Evolutionary conservation across 495 filamentous ascomycete species (phyloP), one percentile per base, ranked within the genome.

Genomic region (Neurospora africana): DNA sequence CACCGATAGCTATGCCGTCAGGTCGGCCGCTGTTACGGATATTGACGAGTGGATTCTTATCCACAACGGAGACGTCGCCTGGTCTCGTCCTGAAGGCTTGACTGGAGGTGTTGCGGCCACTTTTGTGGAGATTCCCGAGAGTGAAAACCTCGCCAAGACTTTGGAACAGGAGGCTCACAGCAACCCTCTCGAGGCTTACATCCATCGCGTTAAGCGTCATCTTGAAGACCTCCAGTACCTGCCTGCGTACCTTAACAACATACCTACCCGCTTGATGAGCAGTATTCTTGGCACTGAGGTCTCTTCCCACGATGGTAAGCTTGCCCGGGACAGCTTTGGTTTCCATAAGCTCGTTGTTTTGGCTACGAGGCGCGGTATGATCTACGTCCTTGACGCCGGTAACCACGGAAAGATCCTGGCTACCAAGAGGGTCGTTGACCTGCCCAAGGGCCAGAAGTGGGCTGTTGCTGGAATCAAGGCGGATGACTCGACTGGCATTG

Each of bases 151-250:
- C 53, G 94, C 88, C 2, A 89, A 91, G 76, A 89, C 94, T 43
- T 84, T 99, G 36, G 89, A 97, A 72, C 88, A 90, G 9, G 95
- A 99, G 80, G 91, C 91, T 11, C 92, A 98, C 77, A 90, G 89
- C 78, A 95, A 91, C 76, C 82, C 93, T 13, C 75, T 90, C 21
- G 84, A 86, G 53, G 95, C 96, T 19, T 99, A 97, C 76, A 83
- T 94, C 43, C 94, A 98, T 81, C 89, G 95, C 3, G 85, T 97
- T 15, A 91, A 89, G 74, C 90, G 95, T 58, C 95, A 99, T 77
- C 71, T 91, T 10, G 83, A 87, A 43, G 95, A 98, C 74, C 86
- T 98, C 43, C 83, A 91, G 75, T 82, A 92, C 76, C 84, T 98
- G n/a, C 94, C 93, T 5, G 86, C 84, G 0, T 96, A 90, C 84